Conservation (phyloP, 75 land plant species). For the Pseudotsuga menziesii region DNA sequence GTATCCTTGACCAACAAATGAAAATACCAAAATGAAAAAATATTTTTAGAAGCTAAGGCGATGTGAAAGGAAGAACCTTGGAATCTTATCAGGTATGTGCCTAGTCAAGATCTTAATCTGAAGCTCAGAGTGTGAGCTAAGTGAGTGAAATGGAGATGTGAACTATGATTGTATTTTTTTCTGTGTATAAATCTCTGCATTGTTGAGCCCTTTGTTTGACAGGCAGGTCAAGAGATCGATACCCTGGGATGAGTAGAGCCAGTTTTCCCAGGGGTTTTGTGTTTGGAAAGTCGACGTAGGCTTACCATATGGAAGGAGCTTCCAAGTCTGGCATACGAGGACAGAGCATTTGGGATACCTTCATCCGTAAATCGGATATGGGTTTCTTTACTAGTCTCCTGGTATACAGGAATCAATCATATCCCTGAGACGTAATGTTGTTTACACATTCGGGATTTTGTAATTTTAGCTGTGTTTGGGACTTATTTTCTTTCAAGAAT, state of each 20-base stretch:
- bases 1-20: too few relatives aligned
- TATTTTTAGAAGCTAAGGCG: too few relatives aligned
- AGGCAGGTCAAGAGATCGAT: slow-evolving; percentile 9
- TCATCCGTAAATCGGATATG: slow-evolving; percentile 51
- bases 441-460: background rate
- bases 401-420: too few relatives aligned
- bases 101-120: background rate
- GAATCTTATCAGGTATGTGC: background rate
- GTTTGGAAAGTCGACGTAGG: slow-evolving; percentile 79
- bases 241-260: slow-evolving; percentile 36
- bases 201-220: background rate
- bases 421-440: too few relatives aligned
- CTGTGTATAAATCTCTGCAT: background rate
- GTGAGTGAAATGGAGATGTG: background rate
- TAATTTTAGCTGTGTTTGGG: background rate
- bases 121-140: background rate
- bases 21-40: too few relatives aligned
- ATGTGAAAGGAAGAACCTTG: background rate
- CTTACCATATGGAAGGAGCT: slow-evolving; percentile 91
- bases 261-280: slow-evolving; percentile 67
- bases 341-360: slow-evolving; percentile 86
- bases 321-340: slow-evolving; percentile 65
- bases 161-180: background rate
- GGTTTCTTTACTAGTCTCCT: too few relatives aligned
- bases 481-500: slow-evolving; percentile 23